Base-by-base conservation (phyloP, 352 stramenopile genomes). In the Phytophthora lateralis region DNA sequence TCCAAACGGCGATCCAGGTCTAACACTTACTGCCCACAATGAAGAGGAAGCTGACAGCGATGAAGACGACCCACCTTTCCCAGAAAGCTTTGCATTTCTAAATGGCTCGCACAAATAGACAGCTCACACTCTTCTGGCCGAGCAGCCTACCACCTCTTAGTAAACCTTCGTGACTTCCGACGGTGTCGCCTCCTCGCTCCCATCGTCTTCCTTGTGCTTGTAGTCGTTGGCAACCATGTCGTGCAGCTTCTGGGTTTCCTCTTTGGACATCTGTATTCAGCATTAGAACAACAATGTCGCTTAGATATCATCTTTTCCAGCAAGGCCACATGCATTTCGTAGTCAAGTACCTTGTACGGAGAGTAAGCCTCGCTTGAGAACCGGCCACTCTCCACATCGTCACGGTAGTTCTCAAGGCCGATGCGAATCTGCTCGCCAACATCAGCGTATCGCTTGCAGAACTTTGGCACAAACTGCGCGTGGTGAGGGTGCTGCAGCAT, bases 401-500 rank as follows among this genome's bases (percentile, higher is more conserved):
- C 80, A 24, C 97, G 97, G 73, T 97, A 99, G n/a, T 85, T 76
- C 47, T 98, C 88, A 34, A 99, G 81, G 12, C 95, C 97, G 21
- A 98, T 59, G n/a, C 92, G 89, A 51, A 98, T 96, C 51, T 86
- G 75, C 49, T 98, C 83, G 14, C 96, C 97, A 11, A 99, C 91
- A 59, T 97, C 86, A 9, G 95, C 95, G 76, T 99, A 99, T 21
- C 91, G 88, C 73, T 99, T 99, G 73, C 97, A 99, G 69, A 99
- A 99, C 62, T 98, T 98, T 9, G 97, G 97, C 26, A 99, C 94
- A 55, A 88, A 80, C 61, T 95, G 84, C 20, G 95, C 93, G 66
- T 99, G 96, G 70, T 99, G 97, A 0, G 97, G 97, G 73, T 99
- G 98, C 63, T 97, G 93, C 18, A 98, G 82, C 94, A 99, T 98